Evolutionary conservation across 2,329 filamentous ascomycete genomes (phyloP).

Genomic region (Rutstroemia sydowiana): DNA sequence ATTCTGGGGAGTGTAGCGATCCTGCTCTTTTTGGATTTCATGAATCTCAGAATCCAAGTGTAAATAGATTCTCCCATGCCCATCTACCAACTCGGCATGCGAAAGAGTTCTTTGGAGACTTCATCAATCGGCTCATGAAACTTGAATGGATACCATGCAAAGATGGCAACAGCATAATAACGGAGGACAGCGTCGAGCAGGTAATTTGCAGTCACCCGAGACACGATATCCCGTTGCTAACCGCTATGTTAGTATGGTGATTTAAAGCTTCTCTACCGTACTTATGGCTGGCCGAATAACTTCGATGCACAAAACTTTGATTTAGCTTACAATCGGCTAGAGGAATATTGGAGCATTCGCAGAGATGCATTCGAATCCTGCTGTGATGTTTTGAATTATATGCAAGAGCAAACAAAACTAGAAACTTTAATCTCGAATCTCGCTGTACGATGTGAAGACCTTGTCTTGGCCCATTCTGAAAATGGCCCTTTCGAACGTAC

Average conservation of each 20-base stretch:
- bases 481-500: no score
- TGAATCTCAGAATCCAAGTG: not conserved
- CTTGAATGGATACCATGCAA: conserved; percentile 13
- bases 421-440: not conserved
- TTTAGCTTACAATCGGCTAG: not conserved
- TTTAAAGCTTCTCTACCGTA: not conserved
- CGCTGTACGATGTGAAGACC: no score
- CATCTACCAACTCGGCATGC: conserved; percentile 8
- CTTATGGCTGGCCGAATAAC: not conserved
- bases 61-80: not conserved
- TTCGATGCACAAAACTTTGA: not conserved
- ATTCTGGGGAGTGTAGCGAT: not conserved
- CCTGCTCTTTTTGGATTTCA: not conserved
- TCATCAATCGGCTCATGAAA: conserved; percentile 7
- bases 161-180: not conserved
- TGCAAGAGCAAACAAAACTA: not conserved
- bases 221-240: not conserved
- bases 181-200: no score
- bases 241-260: not conserved
- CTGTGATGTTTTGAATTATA: not conserved
- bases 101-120: conserved; percentile 10
- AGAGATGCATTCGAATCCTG: not conserved
- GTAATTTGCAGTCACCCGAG: no score
- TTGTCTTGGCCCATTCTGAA: no score
- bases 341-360: not conserved